Base-by-base conservation (phyloP, 306 rosid genomes). In the Fragaria iinumae region DNA sequence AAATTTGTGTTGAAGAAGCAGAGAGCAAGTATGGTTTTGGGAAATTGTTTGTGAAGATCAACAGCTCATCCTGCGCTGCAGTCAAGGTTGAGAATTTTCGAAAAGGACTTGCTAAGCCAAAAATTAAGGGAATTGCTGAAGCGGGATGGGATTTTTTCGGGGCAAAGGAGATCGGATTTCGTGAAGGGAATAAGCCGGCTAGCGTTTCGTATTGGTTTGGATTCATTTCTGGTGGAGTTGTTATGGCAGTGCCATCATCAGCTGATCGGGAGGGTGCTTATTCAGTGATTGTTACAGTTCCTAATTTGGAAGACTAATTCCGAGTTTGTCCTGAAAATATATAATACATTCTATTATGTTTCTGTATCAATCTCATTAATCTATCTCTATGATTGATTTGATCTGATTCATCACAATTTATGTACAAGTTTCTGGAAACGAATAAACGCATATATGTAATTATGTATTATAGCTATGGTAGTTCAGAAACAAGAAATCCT, bases 151-250 rank as follows among this genome's bases (percentile, higher is more conserved):
- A 83, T 6, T 85, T 81, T 29, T 80, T 88, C 17, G 91, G 89
- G 62, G 74, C 13, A 4, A 64, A 78, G 13, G 86, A 83, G 74
- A 57, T 88, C 1, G 86, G 76, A 29, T 88, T 90, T 73, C 72
- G 44, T 5, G 68, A 78, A 59, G 88, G 85, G 36, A 85, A 86
- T 47, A 77, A 77, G 73, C 81, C 88, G 4, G 59, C 82, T 10
- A 53, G 48, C 7, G 84, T 90, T 67, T 90, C 90, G 38, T 63
- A 76, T 74, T 90, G 92, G 92, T 53, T 84, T 80, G 88, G 82
- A 41, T 85, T 78, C 0, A 55, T 67, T 59, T 66, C 76, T 29
- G 75, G 79, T 41, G 82, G 83, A 0, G 53, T 62, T 63, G 85
- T 78, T 10, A 56, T 86, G 80, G 72, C 83, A 55, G 69, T 84